Conservation (phyloP, 164 flowering plant genomes). For the Magnolia sinica region DNA sequence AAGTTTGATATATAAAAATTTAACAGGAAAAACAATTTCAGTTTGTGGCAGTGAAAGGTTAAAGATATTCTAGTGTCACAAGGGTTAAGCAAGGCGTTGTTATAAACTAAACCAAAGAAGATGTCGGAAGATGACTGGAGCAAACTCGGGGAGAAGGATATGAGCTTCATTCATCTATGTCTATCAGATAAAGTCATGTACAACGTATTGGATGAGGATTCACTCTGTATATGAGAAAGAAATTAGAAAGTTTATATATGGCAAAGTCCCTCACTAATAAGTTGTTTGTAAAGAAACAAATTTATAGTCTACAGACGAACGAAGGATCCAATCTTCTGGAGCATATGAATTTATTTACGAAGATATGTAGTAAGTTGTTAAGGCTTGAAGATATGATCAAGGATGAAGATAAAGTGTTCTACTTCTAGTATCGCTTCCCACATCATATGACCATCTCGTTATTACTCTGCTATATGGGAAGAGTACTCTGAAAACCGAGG, state of each 20-base stretch:
- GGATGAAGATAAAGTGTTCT: neutral
- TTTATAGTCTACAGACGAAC: neutral
- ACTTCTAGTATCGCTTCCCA: neutral
- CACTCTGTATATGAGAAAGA: neutral
- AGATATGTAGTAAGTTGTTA: too few species aligned
- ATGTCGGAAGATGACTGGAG: too few species aligned
- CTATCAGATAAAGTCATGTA: neutral
- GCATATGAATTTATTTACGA: neutral
- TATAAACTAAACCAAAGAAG: neutral
- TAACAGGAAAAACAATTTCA: neutral
- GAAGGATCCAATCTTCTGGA: neutral
- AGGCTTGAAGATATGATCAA: neutral
- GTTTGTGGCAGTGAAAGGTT: neutral
- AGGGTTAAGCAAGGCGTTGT: neutral
- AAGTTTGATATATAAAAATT: neutral
- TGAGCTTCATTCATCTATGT: neutral
- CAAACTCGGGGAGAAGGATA: neutral
- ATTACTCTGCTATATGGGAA: neutral
- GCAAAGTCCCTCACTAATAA: too few species aligned
- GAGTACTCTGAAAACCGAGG: neutral
- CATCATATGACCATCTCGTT: neutral
- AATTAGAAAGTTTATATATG: neutral
- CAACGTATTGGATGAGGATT: neutral
- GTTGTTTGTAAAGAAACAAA: neutral
- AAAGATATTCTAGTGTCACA: neutral